Evolutionary conservation across 495 filamentous ascomycete genomes (phyloP).

Genomic region (Penicillium angulare): DNA sequence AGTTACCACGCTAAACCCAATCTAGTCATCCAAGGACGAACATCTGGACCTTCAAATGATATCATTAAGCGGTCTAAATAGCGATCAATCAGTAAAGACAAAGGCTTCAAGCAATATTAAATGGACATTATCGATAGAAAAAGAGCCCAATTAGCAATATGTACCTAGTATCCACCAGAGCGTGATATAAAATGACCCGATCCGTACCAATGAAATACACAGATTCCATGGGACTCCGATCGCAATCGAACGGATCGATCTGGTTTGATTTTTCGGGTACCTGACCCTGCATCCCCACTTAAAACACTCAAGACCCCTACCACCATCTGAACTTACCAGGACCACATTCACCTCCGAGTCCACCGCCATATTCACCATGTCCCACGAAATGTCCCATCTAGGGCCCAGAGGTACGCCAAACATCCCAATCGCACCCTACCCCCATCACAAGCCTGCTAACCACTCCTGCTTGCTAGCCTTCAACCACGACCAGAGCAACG

Average conservation of each 20-base stretch:
- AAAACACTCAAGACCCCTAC: constrained; percentile 3
- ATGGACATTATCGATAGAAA: too few relatives aligned
- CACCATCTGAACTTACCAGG: background rate
- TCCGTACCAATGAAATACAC: background rate
- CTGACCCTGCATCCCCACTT: background rate
- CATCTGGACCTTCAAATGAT: too few relatives aligned
- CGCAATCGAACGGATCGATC: constrained; percentile 1
- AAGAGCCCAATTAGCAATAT: too few relatives aligned
- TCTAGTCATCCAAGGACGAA: too few relatives aligned
- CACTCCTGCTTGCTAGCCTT: constrained; percentile 58
- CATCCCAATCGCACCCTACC: background rate
- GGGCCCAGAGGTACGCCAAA: constrained; percentile 47
- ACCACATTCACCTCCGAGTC: too few relatives aligned
- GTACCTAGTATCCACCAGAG: too few relatives aligned
- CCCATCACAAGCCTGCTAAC: background rate
- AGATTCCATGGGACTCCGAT: background rate
- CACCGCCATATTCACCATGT: constrained; percentile 35
- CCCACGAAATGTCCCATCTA: constrained; percentile 64
- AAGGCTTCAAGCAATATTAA: too few relatives aligned
- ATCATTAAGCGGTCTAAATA: too few relatives aligned
- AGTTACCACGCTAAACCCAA: too few relatives aligned
- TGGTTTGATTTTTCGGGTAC: constrained; percentile 4
- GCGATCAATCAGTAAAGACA: too few relatives aligned
- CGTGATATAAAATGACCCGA: background rate
- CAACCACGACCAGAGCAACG: constrained; percentile 66